Evolutionary conservation across 768 basidiomycete genomes (phyloP).

Genomic region (Chalciporus sphaerocephalus): DNA sequence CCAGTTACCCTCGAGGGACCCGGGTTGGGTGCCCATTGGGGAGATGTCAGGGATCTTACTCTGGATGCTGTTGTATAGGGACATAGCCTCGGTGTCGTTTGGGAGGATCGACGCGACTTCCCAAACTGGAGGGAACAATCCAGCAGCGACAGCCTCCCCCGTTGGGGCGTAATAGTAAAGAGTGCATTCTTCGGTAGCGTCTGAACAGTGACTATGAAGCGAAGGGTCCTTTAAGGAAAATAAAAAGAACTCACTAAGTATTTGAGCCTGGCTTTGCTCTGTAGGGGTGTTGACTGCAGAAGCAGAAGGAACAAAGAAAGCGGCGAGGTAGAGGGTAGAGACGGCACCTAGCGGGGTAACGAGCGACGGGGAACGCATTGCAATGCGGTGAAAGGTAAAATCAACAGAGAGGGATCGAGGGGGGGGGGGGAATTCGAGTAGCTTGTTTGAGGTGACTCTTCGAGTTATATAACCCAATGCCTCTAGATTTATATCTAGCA

Average conservation of each 20-base stretch:
- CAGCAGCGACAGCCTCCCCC: conserved; percentile 22
- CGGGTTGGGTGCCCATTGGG: conserved; percentile 33
- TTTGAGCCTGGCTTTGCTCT: conserved; percentile 35
- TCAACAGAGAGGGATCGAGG: too few relatives aligned
- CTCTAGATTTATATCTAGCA: too few relatives aligned
- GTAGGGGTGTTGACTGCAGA: conserved; percentile 31
- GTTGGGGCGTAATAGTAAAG: conserved; percentile 41
- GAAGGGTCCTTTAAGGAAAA: background rate
- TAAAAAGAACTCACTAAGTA: conserved; percentile 28
- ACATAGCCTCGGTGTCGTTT: conserved; percentile 39
- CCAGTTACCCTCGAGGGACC: conserved; percentile 29
- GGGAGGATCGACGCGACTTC: conserved; percentile 39
- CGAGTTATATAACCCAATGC: background rate
- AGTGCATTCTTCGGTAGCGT: conserved; percentile 38
- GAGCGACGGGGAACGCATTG: conserved; percentile 21
- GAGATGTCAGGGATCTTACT: conserved; percentile 45
- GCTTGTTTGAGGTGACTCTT: too few relatives aligned
- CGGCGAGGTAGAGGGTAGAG: conserved; percentile 2
- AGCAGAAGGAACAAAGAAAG: conserved; percentile 2
- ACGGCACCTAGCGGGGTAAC: conserved; percentile 6
- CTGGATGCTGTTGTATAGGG: conserved; percentile 42
- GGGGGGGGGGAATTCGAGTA: too few relatives aligned
- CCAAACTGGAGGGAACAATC: conserved; percentile 45
- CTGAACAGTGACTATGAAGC: conserved; percentile 14
- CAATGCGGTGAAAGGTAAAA: background rate